Evolutionary conservation across 2,329 filamentous ascomycete species (phyloP), one percentile per base, ranked within the genome.

Genomic region (Neofusicoccum sp.): DNA sequence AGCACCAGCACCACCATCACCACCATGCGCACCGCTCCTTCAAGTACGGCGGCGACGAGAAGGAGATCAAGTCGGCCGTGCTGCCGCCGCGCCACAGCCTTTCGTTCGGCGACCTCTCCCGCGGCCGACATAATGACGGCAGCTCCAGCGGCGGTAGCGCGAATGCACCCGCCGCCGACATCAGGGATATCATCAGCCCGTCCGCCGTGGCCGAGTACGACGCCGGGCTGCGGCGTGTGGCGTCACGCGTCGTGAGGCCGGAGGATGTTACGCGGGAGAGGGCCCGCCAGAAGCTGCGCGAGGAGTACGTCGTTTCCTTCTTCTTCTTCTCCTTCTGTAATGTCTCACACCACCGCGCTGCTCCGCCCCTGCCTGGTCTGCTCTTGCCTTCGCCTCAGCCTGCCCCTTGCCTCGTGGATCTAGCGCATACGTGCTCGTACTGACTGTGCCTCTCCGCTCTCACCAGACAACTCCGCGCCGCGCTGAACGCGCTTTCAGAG

Each of bases 401-500:
- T 31, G 33, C 11, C 26, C 20, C 4, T 4, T 31, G 7, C 38
- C 7, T 6, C 44, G n/a, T 24, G 6, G 26, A 43, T 34, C 31
- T 20, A 45, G 59, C 26, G 58, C 54, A 48, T 40, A 28, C 31
- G 4, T 49, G 36, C 62, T 72, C 61, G 72, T 63, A 67, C 64
- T 58, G 36, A 56, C 33, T 30, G 12, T 16, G 16, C 6, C 30
- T 56, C 9, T 48, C 51, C 20, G 7, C n/a, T 12, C 14, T 8
- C n/a, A 14, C 38, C 34, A 76, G 74, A 49, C 73, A 79, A 56
- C 70, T 81, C 7, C 71, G 73, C 6, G 61, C 67, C 20, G 73
- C 75, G 24, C 68, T 81, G 8, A 73, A 76, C 56, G 66, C 65
- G 51, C 78, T 92, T 9, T 82, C 81, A 66, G 76, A 81, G 33